These are phyloP conservation scores for Suhomyces yuchorum DNA, from an alignment of 1,139 yeast genomes.

Conservation along the genomic window DNA sequence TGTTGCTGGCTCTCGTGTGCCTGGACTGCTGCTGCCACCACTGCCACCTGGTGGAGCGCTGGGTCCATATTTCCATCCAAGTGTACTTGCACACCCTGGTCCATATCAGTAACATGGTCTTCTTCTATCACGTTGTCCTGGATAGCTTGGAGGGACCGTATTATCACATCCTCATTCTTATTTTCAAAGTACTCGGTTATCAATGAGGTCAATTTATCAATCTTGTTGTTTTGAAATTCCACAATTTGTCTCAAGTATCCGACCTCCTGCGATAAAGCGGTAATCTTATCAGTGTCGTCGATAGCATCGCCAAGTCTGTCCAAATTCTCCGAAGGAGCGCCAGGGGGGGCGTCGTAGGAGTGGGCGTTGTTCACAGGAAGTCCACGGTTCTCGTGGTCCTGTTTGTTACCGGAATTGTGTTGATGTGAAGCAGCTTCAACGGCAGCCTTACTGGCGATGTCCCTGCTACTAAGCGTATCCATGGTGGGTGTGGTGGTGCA, in stretches of 20 bases:
- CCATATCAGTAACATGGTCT: conserved; percentile 17
- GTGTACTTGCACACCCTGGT: conserved; percentile 23
- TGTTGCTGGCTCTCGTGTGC: conserved; percentile 21
- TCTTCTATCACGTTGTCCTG: conserved; percentile 28
- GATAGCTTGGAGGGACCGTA: conserved; percentile 29
- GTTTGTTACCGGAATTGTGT: conserved; percentile 8
- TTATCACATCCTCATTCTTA: conserved; percentile 35
- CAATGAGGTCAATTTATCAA: conserved; percentile 41
- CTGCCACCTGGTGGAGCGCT: conserved; percentile 43
- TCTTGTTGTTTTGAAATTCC: conserved; percentile 41
- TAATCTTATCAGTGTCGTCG: conserved; percentile 25
- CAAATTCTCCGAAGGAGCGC: conserved; percentile 12
- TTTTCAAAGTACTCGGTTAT: conserved; percentile 37
- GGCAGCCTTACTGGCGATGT: conserved; percentile 6
- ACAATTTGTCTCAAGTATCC: conserved; percentile 40
- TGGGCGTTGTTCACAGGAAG: conserved; percentile 3
- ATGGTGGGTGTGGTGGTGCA: conserved; percentile 12
- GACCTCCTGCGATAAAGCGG: conserved; percentile 34
- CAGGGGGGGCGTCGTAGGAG: conserved; percentile 4
- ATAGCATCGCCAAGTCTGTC: conserved; percentile 21
- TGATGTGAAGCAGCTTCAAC: conserved; percentile 7
- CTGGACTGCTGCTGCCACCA: conserved; percentile 39
- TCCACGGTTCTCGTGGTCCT: conserved; percentile 3
- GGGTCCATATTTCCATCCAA: conserved; percentile 43
- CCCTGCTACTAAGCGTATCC: conserved; percentile 9